Conservation (phyloP, 139 green algal species). For the Chloropicon primus region DNA sequence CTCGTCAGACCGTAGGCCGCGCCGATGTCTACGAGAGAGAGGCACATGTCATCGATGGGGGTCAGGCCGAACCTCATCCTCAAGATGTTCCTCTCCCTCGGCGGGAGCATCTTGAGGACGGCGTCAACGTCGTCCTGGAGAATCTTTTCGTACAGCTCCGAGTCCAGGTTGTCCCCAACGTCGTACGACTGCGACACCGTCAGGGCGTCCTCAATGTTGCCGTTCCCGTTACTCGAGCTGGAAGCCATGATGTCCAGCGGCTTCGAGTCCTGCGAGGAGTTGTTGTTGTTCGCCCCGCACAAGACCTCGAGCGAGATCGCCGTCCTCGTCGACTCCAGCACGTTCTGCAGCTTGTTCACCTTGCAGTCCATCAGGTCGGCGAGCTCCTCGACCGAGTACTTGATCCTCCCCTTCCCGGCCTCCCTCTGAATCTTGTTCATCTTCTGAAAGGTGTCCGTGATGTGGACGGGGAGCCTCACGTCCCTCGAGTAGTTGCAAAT, state of each 20-base stretch:
- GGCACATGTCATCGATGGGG: neutral
- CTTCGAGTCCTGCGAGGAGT: neutral
- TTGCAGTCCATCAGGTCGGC: neutral
- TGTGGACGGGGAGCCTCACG: constrained; percentile 12
- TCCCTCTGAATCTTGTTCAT: constrained; percentile 1
- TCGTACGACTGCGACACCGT: neutral
- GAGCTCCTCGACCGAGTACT: neutral
- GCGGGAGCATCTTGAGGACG: neutral
- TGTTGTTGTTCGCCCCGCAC: neutral
- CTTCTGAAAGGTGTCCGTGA: constrained; percentile 1
- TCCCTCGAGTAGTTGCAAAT: neutral
- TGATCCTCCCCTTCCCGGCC: neutral
- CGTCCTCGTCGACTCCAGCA: neutral
- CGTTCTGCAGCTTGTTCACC: neutral
- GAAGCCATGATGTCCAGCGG: neutral
- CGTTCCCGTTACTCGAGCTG: too few species aligned
- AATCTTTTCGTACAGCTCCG: neutral
- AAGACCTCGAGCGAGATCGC: neutral
- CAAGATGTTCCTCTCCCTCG: constrained; percentile 12
- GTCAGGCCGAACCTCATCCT: constrained; percentile 16
- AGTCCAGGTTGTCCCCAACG: too few species aligned
- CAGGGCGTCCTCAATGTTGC: neutral
- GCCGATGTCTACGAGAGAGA: constrained; percentile 16
- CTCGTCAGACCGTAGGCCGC: constrained; percentile 10
- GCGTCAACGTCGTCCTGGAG: constrained; percentile 6